phyloP scores from a whole-genome alignment of 2,329 filamentous ascomycete species.

The Monosporascus sp. region DNA sequence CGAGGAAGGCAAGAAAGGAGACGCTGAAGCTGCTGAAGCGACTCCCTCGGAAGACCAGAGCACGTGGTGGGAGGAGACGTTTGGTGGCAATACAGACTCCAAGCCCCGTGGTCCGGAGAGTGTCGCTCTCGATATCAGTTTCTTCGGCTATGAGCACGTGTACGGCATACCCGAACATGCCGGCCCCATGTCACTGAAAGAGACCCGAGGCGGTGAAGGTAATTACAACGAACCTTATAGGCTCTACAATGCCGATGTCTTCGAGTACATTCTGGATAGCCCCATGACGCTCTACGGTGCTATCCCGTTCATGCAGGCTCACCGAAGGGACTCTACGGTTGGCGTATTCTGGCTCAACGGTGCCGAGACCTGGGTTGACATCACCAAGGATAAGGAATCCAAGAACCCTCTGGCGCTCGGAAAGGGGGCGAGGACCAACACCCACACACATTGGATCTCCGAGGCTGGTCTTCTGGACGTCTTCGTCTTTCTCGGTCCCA shows the following conservation, averaged over 20 bases:
- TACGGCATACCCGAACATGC: slow-evolving; percentile 94
- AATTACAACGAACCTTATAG: slow-evolving; percentile 88
- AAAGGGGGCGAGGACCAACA: slow-evolving; percentile 63
- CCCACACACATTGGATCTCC: slow-evolving; percentile 94
- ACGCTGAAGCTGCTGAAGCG: slow-evolving; percentile 32
- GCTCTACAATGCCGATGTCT: slow-evolving; percentile 94
- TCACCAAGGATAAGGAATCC: slow-evolving; percentile 71
- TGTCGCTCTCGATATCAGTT: slow-evolving; percentile 83
- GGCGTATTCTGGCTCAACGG: slow-evolving; percentile 97
- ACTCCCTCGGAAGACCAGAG: slow-evolving; percentile 64
- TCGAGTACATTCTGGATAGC: slow-evolving; percentile 94
- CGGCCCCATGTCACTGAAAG: slow-evolving; percentile 78
- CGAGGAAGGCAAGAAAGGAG: slow-evolving; percentile 39
- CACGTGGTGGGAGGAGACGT: slow-evolving; percentile 97
- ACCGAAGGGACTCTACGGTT: slow-evolving; percentile 87
- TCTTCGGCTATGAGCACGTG: slow-evolving; percentile 86
- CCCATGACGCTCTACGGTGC: slow-evolving; percentile 98
- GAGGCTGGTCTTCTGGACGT: slow-evolving; percentile 85
- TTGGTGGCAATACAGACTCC: slow-evolving; percentile 89
- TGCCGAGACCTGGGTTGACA: slow-evolving; percentile 96
- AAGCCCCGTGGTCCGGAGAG: slow-evolving; percentile 96
- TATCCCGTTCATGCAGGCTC: slow-evolving; percentile 97
- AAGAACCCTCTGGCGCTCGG: slow-evolving; percentile 76
- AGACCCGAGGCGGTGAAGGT: slow-evolving; percentile 82
- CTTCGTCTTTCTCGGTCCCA: slow-evolving; percentile 90